Evolutionary conservation across 2,329 filamentous ascomycete species (phyloP).

Genomic region (Fusarium mundagurra): DNA sequence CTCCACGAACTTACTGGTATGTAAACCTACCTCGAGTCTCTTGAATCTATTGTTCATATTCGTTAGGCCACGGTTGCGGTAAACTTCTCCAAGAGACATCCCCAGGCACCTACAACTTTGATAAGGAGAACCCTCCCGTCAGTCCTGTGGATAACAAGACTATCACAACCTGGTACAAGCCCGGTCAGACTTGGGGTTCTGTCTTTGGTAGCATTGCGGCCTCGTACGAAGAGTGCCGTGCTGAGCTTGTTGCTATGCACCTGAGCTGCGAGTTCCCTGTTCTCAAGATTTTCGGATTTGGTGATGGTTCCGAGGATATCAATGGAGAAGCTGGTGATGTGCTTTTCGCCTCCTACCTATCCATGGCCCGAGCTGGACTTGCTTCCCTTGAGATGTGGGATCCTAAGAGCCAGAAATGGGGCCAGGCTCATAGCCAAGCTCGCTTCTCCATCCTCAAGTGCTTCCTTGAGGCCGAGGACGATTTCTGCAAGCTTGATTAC

Average conservation of each 20-base stretch:
- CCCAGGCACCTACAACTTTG: conserved; percentile 87
- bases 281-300: conserved; percentile 91
- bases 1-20: conserved; percentile 81
- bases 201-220: conserved; percentile 90
- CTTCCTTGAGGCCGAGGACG: conserved; percentile 85
- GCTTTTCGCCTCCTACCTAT: conserved; percentile 86
- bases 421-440: conserved; percentile 90
- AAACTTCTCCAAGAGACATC: conserved; percentile 92
- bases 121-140: conserved; percentile 80
- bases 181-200: conserved; percentile 92
- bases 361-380: conserved; percentile 94
- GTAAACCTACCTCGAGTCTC: background rate
- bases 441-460: conserved; percentile 87
- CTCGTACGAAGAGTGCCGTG: conserved; percentile 93
- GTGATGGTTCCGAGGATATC: conserved; percentile 78
- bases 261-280: conserved; percentile 89
- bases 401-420: conserved; percentile 89
- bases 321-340: conserved; percentile 83
- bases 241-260: conserved; percentile 93
- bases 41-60: conserved; percentile 21
- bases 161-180: conserved; percentile 89
- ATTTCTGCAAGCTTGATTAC: conserved; percentile 86
- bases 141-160: conserved; percentile 81
- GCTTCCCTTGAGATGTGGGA: conserved; percentile 94
- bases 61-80: conserved; percentile 82